A percentile compares a stretch with the other conserved stretches of the same genome.
These are phyloP conservation scores for Hyaloscypha variabilis DNA, from an alignment of 495 filamentous ascomycete genomes.

Conservation along the genomic window DNA sequence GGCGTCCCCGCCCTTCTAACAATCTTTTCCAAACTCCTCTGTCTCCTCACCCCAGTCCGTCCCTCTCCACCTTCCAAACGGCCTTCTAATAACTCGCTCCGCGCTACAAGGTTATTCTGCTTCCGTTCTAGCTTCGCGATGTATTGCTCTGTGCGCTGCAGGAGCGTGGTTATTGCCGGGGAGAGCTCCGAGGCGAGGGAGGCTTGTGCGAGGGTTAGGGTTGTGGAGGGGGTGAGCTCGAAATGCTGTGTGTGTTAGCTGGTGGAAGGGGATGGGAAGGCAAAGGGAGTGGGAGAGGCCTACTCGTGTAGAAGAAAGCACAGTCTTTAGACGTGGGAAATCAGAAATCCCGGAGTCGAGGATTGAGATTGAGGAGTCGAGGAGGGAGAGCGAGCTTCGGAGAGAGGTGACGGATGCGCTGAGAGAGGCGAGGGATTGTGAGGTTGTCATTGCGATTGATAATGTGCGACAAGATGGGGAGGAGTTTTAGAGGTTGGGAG, in stretches of 20 bases:
- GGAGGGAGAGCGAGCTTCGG: slow-evolving; percentile 68
- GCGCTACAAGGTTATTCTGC: slow-evolving; percentile 69
- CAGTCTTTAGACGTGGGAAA: slow-evolving; percentile 72
- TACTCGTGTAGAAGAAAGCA: slow-evolving; percentile 72
- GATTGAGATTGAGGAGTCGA: slow-evolving; percentile 73
- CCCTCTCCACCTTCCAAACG: slow-evolving; percentile 46
- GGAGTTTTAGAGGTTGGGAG: too few relatives aligned
- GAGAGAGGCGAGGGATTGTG: slow-evolving; percentile 23
- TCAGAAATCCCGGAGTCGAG: slow-evolving; percentile 73
- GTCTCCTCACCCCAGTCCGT: slow-evolving; percentile 47
- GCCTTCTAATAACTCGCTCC: slow-evolving; percentile 71
- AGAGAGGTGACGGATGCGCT: slow-evolving; percentile 66
- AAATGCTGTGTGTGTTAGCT: slow-evolving; percentile 66
- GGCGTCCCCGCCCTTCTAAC: slow-evolving; percentile 35
- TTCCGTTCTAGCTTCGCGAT: slow-evolving; percentile 74
- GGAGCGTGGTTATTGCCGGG: slow-evolving; percentile 70
- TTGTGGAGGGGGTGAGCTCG: slow-evolving; percentile 72
- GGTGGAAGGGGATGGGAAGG: slow-evolving; percentile 2
- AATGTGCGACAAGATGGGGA: too few relatives aligned
- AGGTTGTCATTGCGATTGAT: slow-evolving; percentile 8
- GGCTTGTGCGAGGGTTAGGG: slow-evolving; percentile 68
- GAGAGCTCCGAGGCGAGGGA: slow-evolving; percentile 71
- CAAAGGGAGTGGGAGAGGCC: slow-evolving; percentile 26
- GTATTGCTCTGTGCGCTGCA: slow-evolving; percentile 65
- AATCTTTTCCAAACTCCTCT: slow-evolving; percentile 61